These are phyloP conservation scores for Neurospora sp. DNA, from an alignment of 495 filamentous ascomycete genomes.

Conservation along the genomic window DNA sequence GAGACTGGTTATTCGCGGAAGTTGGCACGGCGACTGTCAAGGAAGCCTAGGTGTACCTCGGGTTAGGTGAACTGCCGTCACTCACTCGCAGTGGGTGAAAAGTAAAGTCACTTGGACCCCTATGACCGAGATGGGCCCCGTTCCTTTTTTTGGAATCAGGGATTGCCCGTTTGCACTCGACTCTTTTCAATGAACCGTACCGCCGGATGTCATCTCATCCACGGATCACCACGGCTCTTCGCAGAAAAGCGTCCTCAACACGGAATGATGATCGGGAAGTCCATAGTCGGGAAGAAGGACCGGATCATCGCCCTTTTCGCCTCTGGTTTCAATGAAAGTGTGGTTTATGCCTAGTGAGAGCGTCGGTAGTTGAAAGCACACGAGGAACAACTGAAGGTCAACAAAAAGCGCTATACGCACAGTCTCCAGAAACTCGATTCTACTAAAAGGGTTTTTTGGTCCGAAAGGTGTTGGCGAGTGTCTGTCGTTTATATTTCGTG, in stretches of 20 bases:
- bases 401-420: background rate
- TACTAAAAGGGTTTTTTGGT: background rate
- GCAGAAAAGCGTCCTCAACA: background rate
- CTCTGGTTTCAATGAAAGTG: background rate
- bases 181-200: background rate
- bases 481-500: background rate
- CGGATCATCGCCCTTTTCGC: background rate
- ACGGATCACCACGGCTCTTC: background rate
- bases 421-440: background rate
- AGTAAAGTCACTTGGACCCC: background rate
- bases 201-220: background rate
- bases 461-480: background rate
- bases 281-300: background rate
- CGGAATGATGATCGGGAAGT: background rate
- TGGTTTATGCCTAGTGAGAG: background rate
- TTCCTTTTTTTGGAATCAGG: background rate
- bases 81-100: background rate
- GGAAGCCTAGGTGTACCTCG: background rate
- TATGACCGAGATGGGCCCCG: background rate
- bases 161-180: background rate
- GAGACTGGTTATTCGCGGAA: background rate
- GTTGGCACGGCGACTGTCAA: background rate
- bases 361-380: background rate
- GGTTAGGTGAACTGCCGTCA: background rate
- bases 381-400: background rate